Evolutionary conservation across 2,329 filamentous ascomycete genomes (phyloP).

Genomic region (Cryphonectria naterciae): DNA sequence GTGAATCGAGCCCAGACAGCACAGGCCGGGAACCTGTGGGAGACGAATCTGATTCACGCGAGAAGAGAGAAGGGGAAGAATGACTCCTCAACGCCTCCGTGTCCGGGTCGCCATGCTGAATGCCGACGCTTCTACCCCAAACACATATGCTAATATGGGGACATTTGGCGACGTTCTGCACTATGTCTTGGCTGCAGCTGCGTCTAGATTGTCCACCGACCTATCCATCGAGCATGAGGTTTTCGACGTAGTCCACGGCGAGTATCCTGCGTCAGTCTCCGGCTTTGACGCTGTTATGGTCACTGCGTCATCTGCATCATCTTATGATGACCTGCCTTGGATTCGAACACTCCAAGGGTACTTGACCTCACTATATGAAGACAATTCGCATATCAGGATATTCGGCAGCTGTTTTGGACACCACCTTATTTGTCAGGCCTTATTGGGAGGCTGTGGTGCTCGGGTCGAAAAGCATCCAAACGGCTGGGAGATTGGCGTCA

Average conservation of each 20-base stretch:
- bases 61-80: not conserved
- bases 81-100: not conserved
- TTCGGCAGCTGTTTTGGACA: conserved; percentile 24
- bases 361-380: conserved; percentile 6
- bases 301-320: conserved; percentile 24
- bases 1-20: not conserved
- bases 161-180: conserved; percentile 25
- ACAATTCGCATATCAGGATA: not conserved
- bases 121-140: conserved; percentile 24
- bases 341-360: conserved; percentile 17
- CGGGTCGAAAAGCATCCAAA: conserved; percentile 11
- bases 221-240: conserved; percentile 12
- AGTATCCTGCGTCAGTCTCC: conserved; percentile 18
- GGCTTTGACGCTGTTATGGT: conserved; percentile 20
- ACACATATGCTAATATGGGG: conserved; percentile 20
- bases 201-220: not conserved
- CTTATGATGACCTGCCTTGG: conserved; percentile 18
- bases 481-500: conserved; percentile 25
- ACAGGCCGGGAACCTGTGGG: not conserved
- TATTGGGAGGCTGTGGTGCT: conserved; percentile 10
- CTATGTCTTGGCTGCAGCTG: conserved; percentile 15
- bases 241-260: conserved; percentile 20
- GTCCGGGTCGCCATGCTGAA: conserved; percentile 26
- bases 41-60: not conserved
- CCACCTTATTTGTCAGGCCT: conserved; percentile 18